A percentile compares a stretch with the other conserved stretches of the same genome.
These are phyloP conservation scores for Heterobasidion occidentale DNA, from an alignment of 1,284 basidiomycete species.

Conservation along the genomic window DNA sequence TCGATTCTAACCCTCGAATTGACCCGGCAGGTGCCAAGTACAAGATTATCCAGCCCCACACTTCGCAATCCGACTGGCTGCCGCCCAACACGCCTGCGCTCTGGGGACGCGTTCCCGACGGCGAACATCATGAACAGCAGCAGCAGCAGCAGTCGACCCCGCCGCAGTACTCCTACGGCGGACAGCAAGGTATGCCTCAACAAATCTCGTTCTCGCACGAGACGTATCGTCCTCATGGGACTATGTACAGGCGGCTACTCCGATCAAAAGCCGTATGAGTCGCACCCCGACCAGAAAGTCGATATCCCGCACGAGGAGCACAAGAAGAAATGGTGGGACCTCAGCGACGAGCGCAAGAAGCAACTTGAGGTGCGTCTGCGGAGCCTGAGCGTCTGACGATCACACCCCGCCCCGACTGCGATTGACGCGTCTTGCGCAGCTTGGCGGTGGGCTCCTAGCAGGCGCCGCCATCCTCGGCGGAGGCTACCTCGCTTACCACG, in stretches of 20 bases:
- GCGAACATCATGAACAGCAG: conserved; percentile 19
- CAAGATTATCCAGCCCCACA: conserved; percentile 65
- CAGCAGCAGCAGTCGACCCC: conserved; percentile 18
- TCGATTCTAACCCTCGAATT: too few species aligned
- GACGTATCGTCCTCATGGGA: not conserved
- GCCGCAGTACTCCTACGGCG: not conserved
- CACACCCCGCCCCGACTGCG: not conserved
- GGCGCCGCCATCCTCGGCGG: conserved; percentile 44
- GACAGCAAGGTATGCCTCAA: conserved; percentile 4
- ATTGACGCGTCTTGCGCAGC: conserved; percentile 23
- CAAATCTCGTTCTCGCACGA: not conserved
- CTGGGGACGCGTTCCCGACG: conserved; percentile 47
- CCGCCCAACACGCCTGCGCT: conserved; percentile 55
- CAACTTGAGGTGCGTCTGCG: conserved; percentile 39
- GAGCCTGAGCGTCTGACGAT: not conserved
- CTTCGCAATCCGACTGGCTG: conserved; percentile 60
- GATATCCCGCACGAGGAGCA: conserved; percentile 30
- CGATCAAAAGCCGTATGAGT: conserved; percentile 1
- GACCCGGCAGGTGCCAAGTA: conserved; percentile 41
- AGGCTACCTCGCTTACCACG: conserved; percentile 44
- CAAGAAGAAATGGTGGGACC: conserved; percentile 50
- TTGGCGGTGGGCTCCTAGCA: conserved; percentile 56
- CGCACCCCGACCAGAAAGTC: not conserved
- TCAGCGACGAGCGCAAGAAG: conserved; percentile 48
- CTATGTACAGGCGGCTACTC: conserved; percentile 2